Percentiles rank a stretch among this genome's conserved stretches.
These are phyloP conservation scores for Suhomyces panamericanus DNA, from an alignment of 1,139 yeast genomes.

Conservation along the genomic window DNA sequence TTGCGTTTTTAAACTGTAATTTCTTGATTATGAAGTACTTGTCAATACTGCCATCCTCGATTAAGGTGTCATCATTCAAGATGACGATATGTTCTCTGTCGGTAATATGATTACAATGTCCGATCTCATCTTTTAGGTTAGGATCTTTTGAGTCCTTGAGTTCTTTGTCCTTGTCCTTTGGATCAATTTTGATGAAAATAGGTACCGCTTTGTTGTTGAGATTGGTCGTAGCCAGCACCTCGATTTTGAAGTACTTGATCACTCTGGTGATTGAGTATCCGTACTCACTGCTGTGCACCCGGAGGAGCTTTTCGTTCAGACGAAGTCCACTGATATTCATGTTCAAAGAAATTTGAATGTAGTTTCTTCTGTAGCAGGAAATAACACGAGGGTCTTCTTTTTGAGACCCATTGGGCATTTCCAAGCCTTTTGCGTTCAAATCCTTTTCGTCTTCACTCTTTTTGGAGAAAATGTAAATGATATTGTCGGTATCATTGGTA, in stretches of 20 bases:
- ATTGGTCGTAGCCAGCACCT: slow-evolving; percentile 39
- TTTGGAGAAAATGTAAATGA: slow-evolving; percentile 32
- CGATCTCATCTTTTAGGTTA: slow-evolving; percentile 17
- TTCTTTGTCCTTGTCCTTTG: slow-evolving; percentile 27
- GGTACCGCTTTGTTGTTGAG: slow-evolving; percentile 34
- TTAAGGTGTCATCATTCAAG: slow-evolving; percentile 27
- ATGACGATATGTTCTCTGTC: slow-evolving; percentile 34
- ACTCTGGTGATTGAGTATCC: slow-evolving; percentile 39
- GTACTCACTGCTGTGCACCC: slow-evolving; percentile 37
- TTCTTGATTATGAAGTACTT: slow-evolving; percentile 40
- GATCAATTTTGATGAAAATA: slow-evolving; percentile 30
- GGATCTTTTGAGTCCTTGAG: slow-evolving; percentile 7
- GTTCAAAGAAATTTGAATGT: slow-evolving; percentile 40
- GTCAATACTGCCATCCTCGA: slow-evolving; percentile 30
- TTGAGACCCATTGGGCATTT: slow-evolving; percentile 4
- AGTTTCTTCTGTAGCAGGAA: slow-evolving; percentile 49
- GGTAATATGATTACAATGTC: slow-evolving; percentile 24
- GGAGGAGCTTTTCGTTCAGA: slow-evolving; percentile 28
- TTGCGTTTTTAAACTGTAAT: slow-evolving; percentile 61
- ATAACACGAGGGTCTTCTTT: slow-evolving; percentile 38
- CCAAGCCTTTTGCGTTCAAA: slow-evolving; percentile 1
- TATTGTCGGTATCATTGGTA: slow-evolving; percentile 46
- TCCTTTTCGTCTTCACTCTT: slow-evolving; percentile 16
- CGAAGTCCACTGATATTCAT: slow-evolving; percentile 36
- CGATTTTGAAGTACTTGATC: slow-evolving; percentile 43